phyloP scores from a whole-genome alignment of 2,329 filamentous ascomycete genomes.

The Dactylellina sp. region DNA sequence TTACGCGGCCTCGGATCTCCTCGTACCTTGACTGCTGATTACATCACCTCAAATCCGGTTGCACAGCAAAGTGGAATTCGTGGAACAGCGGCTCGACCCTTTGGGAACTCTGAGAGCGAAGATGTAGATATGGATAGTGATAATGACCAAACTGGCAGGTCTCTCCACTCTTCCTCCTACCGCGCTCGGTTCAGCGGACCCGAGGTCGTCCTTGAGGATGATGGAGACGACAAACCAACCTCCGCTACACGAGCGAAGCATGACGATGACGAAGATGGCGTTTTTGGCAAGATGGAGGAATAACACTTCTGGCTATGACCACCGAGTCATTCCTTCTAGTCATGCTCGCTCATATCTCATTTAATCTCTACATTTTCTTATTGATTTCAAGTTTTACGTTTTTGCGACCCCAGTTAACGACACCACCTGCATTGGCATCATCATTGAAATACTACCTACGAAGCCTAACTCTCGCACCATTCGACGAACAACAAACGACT shows the following conservation, averaged over 20 bases:
- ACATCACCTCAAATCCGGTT: constrained; percentile 71
- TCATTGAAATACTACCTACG: constrained; percentile 2
- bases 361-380: constrained; percentile 5
- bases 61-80: constrained; percentile 75
- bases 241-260: constrained; percentile 74
- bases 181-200: constrained; percentile 50
- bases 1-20: constrained; percentile 69
- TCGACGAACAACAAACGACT: constrained; percentile 5
- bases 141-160: constrained; percentile 63
- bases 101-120: constrained; percentile 67
- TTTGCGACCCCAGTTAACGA: constrained; percentile 17
- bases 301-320: constrained; percentile 63
- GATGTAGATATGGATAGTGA: constrained; percentile 75
- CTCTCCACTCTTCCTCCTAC: constrained; percentile 41
- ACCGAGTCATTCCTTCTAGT: constrained; percentile 20
- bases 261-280: constrained; percentile 92
- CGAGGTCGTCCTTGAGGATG: constrained; percentile 58
- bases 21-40: constrained; percentile 67
- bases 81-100: constrained; percentile 65
- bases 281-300: constrained; percentile 97
- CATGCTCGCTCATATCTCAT: neutral
- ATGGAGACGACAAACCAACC: constrained; percentile 62
- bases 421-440: constrained; percentile 28
- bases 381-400: constrained; percentile 12
- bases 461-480: constrained; percentile 1